Evolutionary conservation across 495 filamentous ascomycete genomes (phyloP).

Genomic region (Pseudomonodictys pantanalensis): DNA sequence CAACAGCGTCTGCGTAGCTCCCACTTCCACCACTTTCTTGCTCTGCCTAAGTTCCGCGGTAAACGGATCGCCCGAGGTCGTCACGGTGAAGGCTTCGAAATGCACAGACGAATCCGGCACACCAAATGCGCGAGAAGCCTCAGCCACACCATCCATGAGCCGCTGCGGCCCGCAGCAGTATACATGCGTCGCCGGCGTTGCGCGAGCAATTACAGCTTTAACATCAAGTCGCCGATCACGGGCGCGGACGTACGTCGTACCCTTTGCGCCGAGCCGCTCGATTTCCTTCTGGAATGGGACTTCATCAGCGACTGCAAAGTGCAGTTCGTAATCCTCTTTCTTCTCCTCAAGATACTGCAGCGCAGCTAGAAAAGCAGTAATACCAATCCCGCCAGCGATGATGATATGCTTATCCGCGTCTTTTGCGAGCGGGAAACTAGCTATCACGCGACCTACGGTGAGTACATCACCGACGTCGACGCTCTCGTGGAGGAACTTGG

Average conservation of each 20-base stretch:
- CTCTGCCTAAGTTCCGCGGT: conserved; percentile 46
- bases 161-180: conserved; percentile 55
- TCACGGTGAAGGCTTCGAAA: conserved; percentile 54
- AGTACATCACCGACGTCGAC: conserved; percentile 15
- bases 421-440: conserved; percentile 24
- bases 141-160: conserved; percentile 49
- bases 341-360: conserved; percentile 1
- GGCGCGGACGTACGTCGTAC: conserved; percentile 48
- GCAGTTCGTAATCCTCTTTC: conserved; percentile 36
- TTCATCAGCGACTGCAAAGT: conserved; percentile 38
- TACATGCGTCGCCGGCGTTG: conserved; percentile 50
- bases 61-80: conserved; percentile 55
- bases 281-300: conserved; percentile 25
- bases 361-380: conserved; percentile 29
- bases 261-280: conserved; percentile 35
- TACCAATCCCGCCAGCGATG: conserved; percentile 33
- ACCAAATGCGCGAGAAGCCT: conserved; percentile 39
- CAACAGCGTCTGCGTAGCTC: conserved; percentile 42
- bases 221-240: conserved; percentile 51
- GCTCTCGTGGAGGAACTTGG: conserved; percentile 24
- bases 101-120: conserved; percentile 50
- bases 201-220: conserved; percentile 38
- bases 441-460: conserved; percentile 9
- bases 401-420: conserved; percentile 30
- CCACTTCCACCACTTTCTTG: conserved; percentile 41